Conservation (phyloP, 78 protist species). For the slime mould (Dictyostelium discoideum) region DNA sequence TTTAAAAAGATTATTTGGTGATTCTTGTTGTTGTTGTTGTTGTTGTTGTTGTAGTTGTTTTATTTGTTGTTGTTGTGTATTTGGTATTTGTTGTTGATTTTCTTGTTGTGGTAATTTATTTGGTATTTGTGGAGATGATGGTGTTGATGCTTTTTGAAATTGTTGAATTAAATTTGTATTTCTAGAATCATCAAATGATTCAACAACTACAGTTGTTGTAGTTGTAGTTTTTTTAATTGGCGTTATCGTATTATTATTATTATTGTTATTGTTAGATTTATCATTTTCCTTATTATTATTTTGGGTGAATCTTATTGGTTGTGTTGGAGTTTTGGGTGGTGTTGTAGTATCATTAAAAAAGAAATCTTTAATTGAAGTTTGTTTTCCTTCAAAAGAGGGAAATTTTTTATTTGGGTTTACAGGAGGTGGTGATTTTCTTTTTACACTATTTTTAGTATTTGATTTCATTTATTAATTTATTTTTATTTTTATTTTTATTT, state of each 20-base stretch:
- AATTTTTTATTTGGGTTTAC: slow-evolving; percentile 9
- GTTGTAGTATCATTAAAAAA: slow-evolving; percentile 16
- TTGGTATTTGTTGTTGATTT: not conserved
- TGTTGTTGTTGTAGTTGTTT: not conserved
- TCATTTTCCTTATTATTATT: not conserved
- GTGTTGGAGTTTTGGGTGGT: not conserved
- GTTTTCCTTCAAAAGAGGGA: slow-evolving; percentile 15
- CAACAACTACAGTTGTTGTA: not conserved
- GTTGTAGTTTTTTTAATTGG: slow-evolving; percentile 27
- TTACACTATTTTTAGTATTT: not conserved
- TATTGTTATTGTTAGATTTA: not conserved
- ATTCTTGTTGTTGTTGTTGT: not conserved
- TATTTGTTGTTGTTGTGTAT: not conserved
- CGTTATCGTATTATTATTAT: not conserved
- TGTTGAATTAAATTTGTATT: not conserved
- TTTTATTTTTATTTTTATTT: not conserved
- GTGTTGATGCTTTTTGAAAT: not conserved
- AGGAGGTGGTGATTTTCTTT: slow-evolving; percentile 24
- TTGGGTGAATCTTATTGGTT: not conserved
- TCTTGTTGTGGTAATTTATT: not conserved
- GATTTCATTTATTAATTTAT: not conserved
- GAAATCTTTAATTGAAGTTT: slow-evolving; percentile 46
- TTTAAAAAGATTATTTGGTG: not conserved
- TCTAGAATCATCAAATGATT: not conserved
- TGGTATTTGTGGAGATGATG: not conserved